Evolutionary conservation across 1,284 basidiomycete genomes (phyloP), one percentile per base, ranked within the genome.

Genomic region (Ceratobasidium theobromae): DNA sequence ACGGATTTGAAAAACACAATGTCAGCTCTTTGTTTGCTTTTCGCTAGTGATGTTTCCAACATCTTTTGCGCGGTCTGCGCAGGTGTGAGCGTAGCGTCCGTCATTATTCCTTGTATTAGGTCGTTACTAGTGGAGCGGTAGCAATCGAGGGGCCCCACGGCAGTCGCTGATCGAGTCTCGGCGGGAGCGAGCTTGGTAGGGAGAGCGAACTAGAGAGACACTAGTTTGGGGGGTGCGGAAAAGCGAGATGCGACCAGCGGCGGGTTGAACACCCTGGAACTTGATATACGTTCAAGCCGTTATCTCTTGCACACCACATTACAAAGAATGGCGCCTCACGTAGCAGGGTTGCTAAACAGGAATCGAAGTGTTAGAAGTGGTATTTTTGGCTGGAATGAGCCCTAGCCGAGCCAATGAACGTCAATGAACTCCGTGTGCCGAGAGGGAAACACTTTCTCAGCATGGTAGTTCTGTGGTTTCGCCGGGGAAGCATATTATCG

Each of bases 1-100:
- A 88, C 87, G 18, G 86, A 83, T 74, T 89, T 89, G 70, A 86
- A 75, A 74, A 89, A 88, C 1, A 84, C 73, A 45, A 79, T 79
- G 66, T 86, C 84, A 60, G 79, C 80, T 6, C 85, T 82, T 51
- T 85, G 85, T 51, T 77, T 79, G 72, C 89, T 86, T 74, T 89
- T 89, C 18, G 74, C 74, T 16, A 88, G 78, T 33, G 82, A 85
- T 65, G 77, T 72, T 69, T 86, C 78, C 66, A 89, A 77, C 76
- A 89, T 80, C 54, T 76, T 76, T 11, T 77, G 78, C 52, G 87
- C 82, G 41, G 87, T 86, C 72, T 85, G 78, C 9, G 78, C 77
- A 48, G 86, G 86, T 69, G 78, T 82, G 71, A 88, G 79, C 45
- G 86, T 88, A 14, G 52, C 32, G 23, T 53, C 58, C 28, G 53